These are phyloP conservation scores for Neonectria magnoliae DNA, from an alignment of 2,329 filamentous ascomycete species.

Conservation along the genomic window DNA sequence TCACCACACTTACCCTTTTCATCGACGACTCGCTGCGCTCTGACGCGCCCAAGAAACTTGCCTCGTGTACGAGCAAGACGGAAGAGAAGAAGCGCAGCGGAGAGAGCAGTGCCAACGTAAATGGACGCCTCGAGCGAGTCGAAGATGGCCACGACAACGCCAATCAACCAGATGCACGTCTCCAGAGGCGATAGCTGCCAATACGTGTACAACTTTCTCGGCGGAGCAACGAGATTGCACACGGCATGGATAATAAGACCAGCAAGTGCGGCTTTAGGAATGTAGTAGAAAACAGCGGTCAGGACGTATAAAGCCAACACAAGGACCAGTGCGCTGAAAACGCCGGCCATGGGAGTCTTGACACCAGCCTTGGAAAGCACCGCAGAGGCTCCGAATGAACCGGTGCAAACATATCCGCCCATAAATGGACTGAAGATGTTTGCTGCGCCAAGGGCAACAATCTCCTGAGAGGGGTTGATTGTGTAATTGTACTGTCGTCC, in stretches of 20 bases:
- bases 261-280: conserved; percentile 75
- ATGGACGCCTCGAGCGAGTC: conserved; percentile 61
- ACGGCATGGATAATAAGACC: conserved; percentile 88
- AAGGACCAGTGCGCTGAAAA: conserved; percentile 81
- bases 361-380: conserved; percentile 88
- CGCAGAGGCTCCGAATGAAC: conserved; percentile 72
- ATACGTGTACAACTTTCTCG: conserved; percentile 79
- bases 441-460: conserved; percentile 80
- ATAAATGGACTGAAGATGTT: conserved; percentile 82
- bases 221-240: conserved; percentile 77
- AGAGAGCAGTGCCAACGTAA: conserved; percentile 58
- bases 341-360: conserved; percentile 79
- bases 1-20: neutral
- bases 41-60: conserved; percentile 56
- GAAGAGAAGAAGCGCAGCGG: conserved; percentile 54
- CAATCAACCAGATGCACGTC: conserved; percentile 77
- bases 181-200: conserved; percentile 81
- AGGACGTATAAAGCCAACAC: conserved; percentile 82
- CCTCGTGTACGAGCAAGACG: conserved; percentile 59
- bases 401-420: conserved; percentile 61
- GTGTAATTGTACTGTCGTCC: conserved; percentile 82
- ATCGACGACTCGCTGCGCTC: conserved; percentile 27
- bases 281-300: conserved; percentile 83
- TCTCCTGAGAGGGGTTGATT: conserved; percentile 81
- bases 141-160: conserved; percentile 69